phyloP scores from a whole-genome alignment of 1,284 basidiomycete species.

The Fomitopsis palustris region DNA sequence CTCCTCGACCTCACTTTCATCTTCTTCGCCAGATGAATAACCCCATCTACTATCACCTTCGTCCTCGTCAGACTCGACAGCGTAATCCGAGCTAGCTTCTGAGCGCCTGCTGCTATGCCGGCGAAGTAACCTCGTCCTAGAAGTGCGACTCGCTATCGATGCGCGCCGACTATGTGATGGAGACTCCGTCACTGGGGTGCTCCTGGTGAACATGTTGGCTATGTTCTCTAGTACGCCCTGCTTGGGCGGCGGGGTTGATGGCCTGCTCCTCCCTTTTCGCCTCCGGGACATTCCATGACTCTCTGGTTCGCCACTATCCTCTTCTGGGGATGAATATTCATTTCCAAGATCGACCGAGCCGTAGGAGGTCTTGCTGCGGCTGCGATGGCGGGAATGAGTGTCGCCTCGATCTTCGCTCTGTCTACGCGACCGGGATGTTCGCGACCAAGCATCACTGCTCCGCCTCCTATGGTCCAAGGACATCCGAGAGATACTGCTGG shows the following conservation, averaged over 20 bases:
- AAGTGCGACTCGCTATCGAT: conserved; percentile 56
- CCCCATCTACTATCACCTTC: conserved; percentile 72
- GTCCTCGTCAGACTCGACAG: conserved; percentile 43
- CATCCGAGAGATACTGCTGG: conserved; percentile 78
- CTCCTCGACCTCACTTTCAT: conserved; percentile 20
- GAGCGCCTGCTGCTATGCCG: conserved; percentile 49
- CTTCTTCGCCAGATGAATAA: conserved; percentile 67
- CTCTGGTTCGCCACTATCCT: conserved; percentile 18
- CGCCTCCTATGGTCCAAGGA: conserved; percentile 53
- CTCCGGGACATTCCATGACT: conserved; percentile 19
- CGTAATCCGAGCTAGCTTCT: conserved; percentile 56
- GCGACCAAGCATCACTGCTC: conserved; percentile 55
- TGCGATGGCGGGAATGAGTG: conserved; percentile 28
- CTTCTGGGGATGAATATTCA: conserved; percentile 10
- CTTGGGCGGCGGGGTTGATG: conserved; percentile 36
- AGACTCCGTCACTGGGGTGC: conserved; percentile 33
- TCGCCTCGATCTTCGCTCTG: conserved; percentile 43
- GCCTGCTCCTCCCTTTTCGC: conserved; percentile 23
- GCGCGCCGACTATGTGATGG: conserved; percentile 39
- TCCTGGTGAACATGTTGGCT: conserved; percentile 63
- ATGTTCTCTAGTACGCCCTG: conserved; percentile 63
- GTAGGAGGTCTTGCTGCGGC: conserved; percentile 44
- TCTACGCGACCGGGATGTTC: conserved; percentile 37
- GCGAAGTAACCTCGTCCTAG: conserved; percentile 49
- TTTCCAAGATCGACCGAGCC: conserved; percentile 26